phyloP scores from a whole-genome alignment of 2,329 filamentous ascomycete species.

The Hypoxylon sp. region DNA sequence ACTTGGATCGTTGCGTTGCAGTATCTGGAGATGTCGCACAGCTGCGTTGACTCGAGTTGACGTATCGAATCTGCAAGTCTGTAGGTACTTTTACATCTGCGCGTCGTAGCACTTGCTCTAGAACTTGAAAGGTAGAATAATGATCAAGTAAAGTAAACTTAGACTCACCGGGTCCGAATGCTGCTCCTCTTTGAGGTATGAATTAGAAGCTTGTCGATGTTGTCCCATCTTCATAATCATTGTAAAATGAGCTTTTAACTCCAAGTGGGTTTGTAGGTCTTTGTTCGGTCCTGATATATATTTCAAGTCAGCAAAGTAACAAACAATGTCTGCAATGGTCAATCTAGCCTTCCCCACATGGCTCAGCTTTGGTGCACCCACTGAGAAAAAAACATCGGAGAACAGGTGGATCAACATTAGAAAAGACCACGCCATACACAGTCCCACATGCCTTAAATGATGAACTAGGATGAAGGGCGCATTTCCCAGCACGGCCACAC shows the following conservation, averaged over 20 bases:
- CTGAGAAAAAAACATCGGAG: slow-evolving; percentile 45
- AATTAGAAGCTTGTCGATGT: slow-evolving; percentile 61
- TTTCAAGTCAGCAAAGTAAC: slow-evolving; percentile 34
- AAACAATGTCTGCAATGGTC: slow-evolving; percentile 45
- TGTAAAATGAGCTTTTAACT: slow-evolving; percentile 40
- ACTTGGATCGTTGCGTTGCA: slow-evolving; percentile 18
- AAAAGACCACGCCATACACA: slow-evolving; percentile 31
- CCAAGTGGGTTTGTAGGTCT: slow-evolving; percentile 23
- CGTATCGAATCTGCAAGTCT: slow-evolving; percentile 27
- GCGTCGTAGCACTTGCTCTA: slow-evolving; percentile 34
- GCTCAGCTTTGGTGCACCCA: slow-evolving; percentile 46
- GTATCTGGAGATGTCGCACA: slow-evolving; percentile 27
- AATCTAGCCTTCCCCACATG: slow-evolving; percentile 48
- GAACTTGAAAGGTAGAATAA: slow-evolving; percentile 18
- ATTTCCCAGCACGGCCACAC: slow-evolving; percentile 28
- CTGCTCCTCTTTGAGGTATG: slow-evolving; percentile 61
- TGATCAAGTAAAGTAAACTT: slow-evolving; percentile 42
- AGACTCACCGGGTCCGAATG: slow-evolving; percentile 60
- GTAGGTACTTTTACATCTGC: slow-evolving; percentile 36
- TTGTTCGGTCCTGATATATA: slow-evolving; percentile 36
- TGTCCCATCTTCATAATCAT: slow-evolving; percentile 64
- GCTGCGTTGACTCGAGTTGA: slow-evolving; percentile 31
- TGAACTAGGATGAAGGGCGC: slow-evolving; percentile 37
- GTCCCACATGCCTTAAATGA: slow-evolving; percentile 40
- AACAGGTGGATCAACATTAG: slow-evolving; percentile 37